Evolutionary conservation across 2,329 filamentous ascomycete species (phyloP).

Genomic region (Microsporum canis): DNA sequence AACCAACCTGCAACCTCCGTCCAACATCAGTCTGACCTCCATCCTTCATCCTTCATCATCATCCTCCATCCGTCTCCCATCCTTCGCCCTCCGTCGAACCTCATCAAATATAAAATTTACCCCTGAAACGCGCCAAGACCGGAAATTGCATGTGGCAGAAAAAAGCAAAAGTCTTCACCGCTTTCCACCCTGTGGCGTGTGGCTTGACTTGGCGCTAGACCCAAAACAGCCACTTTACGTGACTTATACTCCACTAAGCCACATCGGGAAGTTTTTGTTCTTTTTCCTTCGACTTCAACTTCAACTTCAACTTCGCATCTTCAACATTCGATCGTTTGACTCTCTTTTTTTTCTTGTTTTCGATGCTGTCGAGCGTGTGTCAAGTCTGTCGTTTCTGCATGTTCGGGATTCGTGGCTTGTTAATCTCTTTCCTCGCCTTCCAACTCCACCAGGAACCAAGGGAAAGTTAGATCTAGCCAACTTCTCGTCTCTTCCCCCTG

Average conservation of each 20-base stretch:
- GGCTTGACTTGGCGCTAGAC: neutral
- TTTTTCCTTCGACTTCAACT: neutral
- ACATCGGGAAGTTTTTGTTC: neutral
- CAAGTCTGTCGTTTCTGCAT: neutral
- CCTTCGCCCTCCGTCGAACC: neutral
- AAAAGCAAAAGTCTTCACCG: neutral
- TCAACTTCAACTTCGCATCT: neutral
- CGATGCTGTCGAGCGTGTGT: neutral
- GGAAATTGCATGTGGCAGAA: neutral
- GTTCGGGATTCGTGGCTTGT: neutral
- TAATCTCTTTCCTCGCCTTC: neutral
- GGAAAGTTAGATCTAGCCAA: slow-evolving; percentile 3
- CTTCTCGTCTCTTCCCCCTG: neutral
- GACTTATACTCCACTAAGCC: neutral
- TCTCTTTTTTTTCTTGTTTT: neutral
- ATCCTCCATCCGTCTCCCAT: neutral
- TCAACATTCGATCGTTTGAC: neutral
- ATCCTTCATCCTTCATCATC: too few species aligned
- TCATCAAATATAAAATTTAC: neutral
- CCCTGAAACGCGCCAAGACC: slow-evolving; percentile 1
- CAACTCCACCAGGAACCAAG: neutral
- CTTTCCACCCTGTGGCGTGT: neutral
- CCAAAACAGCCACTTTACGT: neutral
- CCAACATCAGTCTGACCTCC: too few species aligned
- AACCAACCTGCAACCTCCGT: too few species aligned